Base-by-base conservation (phyloP, 225 moss, liverwort and hornwort genomes). In the Marchantia polymorpha region DNA sequence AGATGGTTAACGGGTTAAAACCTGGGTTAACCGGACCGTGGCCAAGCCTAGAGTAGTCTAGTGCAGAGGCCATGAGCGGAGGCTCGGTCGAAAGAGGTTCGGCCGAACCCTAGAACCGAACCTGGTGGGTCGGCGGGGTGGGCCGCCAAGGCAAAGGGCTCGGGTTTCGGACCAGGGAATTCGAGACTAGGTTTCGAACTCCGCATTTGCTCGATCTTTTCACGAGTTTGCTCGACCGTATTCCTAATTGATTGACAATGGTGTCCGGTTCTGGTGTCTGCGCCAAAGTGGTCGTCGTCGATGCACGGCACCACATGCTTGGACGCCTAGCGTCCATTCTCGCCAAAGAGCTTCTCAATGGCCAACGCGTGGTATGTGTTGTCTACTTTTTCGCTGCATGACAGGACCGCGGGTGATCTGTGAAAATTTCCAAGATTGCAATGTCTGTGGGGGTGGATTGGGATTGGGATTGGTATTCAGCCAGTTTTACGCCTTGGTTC, bases 271-370 rank as follows among this genome's bases (percentile, higher is more conserved):
- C 95, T 79, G 95, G 93, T 78, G 78, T 88, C 26, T 95, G 93
- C 85, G 91, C 91, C 60, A 95, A 90, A 87, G 89, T 87, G 65
- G 93, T 95, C 48, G 92, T 95, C 65, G 93, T 95, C 61, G 95
- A 95, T 60, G 95, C 95, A 25, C 95, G 95, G 65, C 95, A 95
- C 83, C 95, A 95, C 83, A 95, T 95, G 95, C 91, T 93, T 12
- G 95, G 95, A 77, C 93, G 95, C 52, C 79, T 95, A 82, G 90
- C 95, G 10, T 95, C 95, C 71, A 95, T 95, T 81, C 76, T 93
- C 73, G 95, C 95, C 15, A 95, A 95, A 76, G 95, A 95, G 88
- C 87, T 95, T 55, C 92, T 95, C 70, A 95, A 93, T 86, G 95
- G 95, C 68, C 95, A 95, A 82, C 91, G 90, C 61, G 93, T 95